Percentiles rank a stretch among this genome's conserved stretches.
These are phyloP conservation scores for Zoysia pacifica DNA, from an alignment of 176 grass and related monocot genomes.

Conservation along the genomic window DNA sequence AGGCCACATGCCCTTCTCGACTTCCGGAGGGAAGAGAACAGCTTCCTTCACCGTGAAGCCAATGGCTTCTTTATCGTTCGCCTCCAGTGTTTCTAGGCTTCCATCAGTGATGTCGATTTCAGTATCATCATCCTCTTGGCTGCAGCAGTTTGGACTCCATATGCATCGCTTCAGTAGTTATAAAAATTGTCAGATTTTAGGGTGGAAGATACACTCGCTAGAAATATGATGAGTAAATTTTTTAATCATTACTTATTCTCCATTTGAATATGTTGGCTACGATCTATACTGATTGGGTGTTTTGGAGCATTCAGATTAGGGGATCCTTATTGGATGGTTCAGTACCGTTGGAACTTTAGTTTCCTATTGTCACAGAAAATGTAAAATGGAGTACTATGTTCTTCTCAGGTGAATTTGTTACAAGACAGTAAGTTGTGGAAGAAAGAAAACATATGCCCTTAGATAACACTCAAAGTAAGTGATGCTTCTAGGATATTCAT, in stretches of 20 bases:
- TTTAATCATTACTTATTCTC: background rate
- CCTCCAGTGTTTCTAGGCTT: background rate
- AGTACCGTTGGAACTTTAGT: background rate
- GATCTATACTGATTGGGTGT: background rate
- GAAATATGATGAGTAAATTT: background rate
- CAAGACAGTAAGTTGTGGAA: background rate
- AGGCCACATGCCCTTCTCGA: constrained; percentile 84
- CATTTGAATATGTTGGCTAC: background rate
- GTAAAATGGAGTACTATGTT: background rate
- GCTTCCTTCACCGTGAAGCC: constrained; percentile 88
- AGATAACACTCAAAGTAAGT: background rate
- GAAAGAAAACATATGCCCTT: background rate
- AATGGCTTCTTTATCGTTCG: constrained; percentile 43
- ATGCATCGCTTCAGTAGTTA: constrained; percentile 49
- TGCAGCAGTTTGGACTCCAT: constrained; percentile 57
- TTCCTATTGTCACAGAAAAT: background rate
- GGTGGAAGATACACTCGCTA: background rate
- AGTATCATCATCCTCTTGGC: constrained; percentile 42
- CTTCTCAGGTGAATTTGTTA: background rate
- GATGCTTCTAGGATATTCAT: background rate
- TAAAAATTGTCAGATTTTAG: constrained; percentile 16
- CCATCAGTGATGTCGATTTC: constrained; percentile 27
- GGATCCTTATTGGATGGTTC: background rate
- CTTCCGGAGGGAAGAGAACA: constrained; percentile 83
- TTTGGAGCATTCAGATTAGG: background rate